These are phyloP conservation scores for Elsinoe perseae DNA, from an alignment of 2,329 filamentous ascomycete species.

Conservation along the genomic window DNA sequence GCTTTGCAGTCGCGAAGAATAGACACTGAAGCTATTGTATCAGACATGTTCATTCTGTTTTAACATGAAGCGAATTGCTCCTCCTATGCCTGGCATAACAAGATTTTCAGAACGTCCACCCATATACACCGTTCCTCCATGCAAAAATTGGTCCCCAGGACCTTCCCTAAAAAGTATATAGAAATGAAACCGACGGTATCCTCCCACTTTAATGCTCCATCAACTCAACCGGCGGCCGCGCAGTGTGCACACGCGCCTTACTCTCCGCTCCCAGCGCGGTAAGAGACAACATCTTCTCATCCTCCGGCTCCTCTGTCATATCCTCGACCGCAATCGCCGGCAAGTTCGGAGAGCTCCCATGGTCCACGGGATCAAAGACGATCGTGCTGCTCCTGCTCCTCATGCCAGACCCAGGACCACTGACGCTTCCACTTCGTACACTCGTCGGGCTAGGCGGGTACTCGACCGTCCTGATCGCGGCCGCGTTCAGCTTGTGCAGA, in stretches of 20 bases:
- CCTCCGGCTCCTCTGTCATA: slow-evolving; percentile 35
- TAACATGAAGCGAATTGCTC: not conserved
- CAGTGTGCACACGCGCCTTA: slow-evolving; percentile 45
- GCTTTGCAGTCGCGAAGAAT: not conserved
- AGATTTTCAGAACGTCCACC: not conserved
- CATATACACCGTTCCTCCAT: not conserved
- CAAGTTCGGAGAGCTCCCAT: slow-evolving; percentile 51
- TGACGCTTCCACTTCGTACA: slow-evolving; percentile 13
- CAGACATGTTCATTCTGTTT: not conserved
- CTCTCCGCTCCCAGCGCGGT: slow-evolving; percentile 37
- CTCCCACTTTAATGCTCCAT: slow-evolving; percentile 35
- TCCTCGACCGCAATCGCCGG: slow-evolving; percentile 59
- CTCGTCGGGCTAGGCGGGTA: slow-evolving; percentile 14
- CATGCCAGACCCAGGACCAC: slow-evolving; percentile 16
- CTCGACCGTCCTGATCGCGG: slow-evolving; percentile 20
- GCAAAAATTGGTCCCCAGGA: not conserved
- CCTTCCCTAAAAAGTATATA: not conserved
- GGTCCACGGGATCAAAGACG: slow-evolving; percentile 56
- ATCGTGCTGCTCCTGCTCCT: slow-evolving; percentile 43
- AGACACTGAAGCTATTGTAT: not conserved
- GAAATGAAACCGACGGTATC: not conserved
- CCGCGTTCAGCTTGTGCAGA: slow-evolving; percentile 44
- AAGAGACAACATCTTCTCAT: slow-evolving; percentile 33
- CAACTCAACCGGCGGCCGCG: slow-evolving; percentile 49
- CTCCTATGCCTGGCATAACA: not conserved